Evolutionary conservation across 371 early-diverging fungal species (phyloP), one percentile per base, ranked within the genome.

Genomic region (Enterocytospora artemiae): DNA sequence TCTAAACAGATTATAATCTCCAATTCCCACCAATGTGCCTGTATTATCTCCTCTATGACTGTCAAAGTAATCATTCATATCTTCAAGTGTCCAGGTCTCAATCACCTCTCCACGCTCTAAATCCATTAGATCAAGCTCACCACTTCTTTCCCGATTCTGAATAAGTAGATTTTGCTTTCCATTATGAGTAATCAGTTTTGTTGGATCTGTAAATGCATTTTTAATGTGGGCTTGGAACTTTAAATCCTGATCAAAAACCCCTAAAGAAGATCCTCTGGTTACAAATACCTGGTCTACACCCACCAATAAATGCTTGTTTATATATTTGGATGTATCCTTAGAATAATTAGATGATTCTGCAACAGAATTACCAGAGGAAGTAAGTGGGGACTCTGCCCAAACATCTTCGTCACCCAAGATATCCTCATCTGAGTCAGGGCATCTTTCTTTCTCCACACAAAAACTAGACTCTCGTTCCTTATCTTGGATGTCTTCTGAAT

Each of bases 41-140:
- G 81, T 80, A 58, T 79, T 74, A 0, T 87, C 85, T 67, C 82
- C 69, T 66, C 86, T 85, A n/a, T 85, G 76, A 73, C 82, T 85
- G 72, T 89, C 88, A 63, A 82, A 76, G 49, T 82, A 84, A 12
- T 88, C 87, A 22, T 85, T 77, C 12, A 91, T 76, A 22, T 83
- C 81, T 4, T 86, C 82, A 18, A 73, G 45, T 20, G 71, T 83
- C 89, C 89, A 92, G 69, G 87, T 87, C 59, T 91, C 89, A 5
- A 90, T 89, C 28, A 94, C 83, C 74, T 88, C 85, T 20, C 88
- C 91, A 64, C 81, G 79, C 63, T 89, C 88, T 30, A 93, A 70
- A 76, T 94, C 93, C 85, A 93, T 84, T 57, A 83, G 84, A 77
- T 83, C 87, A 32, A 92, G 77, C 33, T 79, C 83, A 63, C 85